A percentile compares a stretch with the other conserved stretches of the same genome.
These are phyloP conservation scores for Physcomitrium patens DNA, from an alignment of 225 moss, liverwort and hornwort species.

Conservation along the genomic window DNA sequence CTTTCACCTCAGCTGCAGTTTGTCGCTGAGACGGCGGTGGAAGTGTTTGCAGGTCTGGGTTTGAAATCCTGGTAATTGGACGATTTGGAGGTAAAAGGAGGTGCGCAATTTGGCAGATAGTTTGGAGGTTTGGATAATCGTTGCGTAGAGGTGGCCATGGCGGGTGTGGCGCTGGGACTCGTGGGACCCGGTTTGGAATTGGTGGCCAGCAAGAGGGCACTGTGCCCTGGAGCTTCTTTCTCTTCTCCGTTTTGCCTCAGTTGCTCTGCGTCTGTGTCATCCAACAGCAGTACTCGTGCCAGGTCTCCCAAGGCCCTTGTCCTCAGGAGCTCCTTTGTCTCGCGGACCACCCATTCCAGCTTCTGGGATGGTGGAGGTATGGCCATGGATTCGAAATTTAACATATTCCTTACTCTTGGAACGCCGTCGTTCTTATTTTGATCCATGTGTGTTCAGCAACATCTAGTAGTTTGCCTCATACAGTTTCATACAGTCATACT, in stretches of 20 bases:
- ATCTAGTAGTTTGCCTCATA: not conserved
- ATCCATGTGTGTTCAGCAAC: not conserved
- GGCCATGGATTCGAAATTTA: not conserved
- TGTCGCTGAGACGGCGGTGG: constrained; percentile 13
- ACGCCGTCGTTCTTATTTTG: not conserved
- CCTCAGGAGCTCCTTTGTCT: constrained; percentile 66
- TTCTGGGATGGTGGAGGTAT: constrained; percentile 92
- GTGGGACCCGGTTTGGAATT: constrained; percentile 49
- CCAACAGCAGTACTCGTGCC: constrained; percentile 31
- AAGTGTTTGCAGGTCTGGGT: constrained; percentile 31
- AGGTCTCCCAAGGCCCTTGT: constrained; percentile 45
- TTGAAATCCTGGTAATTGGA: constrained; percentile 14
- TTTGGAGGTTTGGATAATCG: constrained; percentile 16
- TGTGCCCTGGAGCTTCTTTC: constrained; percentile 38
- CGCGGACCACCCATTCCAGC: constrained; percentile 63
- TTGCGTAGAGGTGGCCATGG: constrained; percentile 37
- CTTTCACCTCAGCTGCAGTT: not conserved
- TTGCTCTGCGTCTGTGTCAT: constrained; percentile 44
- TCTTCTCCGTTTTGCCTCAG: constrained; percentile 43
- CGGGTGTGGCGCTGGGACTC: constrained; percentile 52
- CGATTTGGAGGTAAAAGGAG: not conserved
- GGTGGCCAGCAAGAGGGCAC: constrained; percentile 42
- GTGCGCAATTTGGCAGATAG: constrained; percentile 9
- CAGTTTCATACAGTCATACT: not conserved
- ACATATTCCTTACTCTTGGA: not conserved